Evolutionary conservation across 441 rosid genomes (phyloP).

Genomic region (Sinapis alba): DNA sequence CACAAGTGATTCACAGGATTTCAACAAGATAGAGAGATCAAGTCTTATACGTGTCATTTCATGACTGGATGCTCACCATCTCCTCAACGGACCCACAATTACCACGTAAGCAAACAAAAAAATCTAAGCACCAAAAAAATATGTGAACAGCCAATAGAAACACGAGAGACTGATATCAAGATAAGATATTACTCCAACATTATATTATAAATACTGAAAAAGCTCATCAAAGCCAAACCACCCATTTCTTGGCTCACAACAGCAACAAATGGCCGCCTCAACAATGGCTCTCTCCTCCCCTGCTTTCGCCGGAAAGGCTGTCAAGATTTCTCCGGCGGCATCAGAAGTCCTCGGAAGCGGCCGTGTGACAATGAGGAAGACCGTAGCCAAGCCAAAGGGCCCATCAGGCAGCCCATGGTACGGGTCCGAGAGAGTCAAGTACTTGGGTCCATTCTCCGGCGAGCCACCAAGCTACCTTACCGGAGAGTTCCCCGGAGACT

Average conservation of each 20-base stretch:
- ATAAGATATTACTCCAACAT: conserved; percentile 15
- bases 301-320: conserved; percentile 62
- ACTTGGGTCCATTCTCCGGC: conserved; percentile 56
- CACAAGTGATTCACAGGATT: conserved; percentile 4
- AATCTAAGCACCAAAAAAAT: conserved; percentile 9
- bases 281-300: conserved; percentile 60
- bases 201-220: conserved; percentile 20
- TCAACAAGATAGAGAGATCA: conserved; percentile 27
- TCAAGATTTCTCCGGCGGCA: conserved; percentile 48
- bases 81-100: conserved; percentile 1
- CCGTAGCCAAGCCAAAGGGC: conserved; percentile 43
- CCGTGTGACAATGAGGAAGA: conserved; percentile 60
- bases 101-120: conserved; percentile 29
- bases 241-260: conserved; percentile 37
- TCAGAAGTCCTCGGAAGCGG: conserved; percentile 47
- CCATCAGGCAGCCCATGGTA: conserved; percentile 59
- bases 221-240: conserved; percentile 17
- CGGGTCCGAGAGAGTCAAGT: conserved; percentile 52
- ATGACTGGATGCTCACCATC: conserved; percentile 20
- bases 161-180: conserved; percentile 20
- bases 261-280: conserved; percentile 57
- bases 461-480: conserved; percentile 57
- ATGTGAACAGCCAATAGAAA: conserved; percentile 32
- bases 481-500: conserved; percentile 59
- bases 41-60: conserved; percentile 23